phyloP scores from a whole-genome alignment of 176 grass and related monocot genomes.

The Musa itinerans region DNA sequence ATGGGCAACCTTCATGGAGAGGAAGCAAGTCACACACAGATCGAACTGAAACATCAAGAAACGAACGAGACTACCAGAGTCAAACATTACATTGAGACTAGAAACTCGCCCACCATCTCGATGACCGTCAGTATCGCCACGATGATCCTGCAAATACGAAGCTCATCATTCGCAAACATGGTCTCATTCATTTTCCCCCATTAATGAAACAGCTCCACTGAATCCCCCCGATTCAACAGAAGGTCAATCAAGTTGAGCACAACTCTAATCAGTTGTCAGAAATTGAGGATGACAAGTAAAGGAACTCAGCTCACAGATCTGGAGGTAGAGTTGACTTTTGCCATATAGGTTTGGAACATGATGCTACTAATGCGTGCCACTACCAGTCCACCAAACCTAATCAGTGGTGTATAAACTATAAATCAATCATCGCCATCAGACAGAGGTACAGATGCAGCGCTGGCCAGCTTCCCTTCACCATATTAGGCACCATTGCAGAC shows the following conservation, averaged over 20 bases:
- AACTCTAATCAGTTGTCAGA: too few species aligned
- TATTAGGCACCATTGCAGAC: too few species aligned
- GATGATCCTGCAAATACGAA: conserved; percentile 65
- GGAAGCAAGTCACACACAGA: conserved; percentile 3
- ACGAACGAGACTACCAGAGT: background rate
- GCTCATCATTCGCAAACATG: too few species aligned
- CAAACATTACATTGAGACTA: conserved; percentile 47
- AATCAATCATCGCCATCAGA: background rate
- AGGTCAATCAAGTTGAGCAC: too few species aligned
- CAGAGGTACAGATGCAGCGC: background rate
- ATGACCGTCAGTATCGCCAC: conserved; percentile 61
- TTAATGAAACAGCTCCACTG: background rate
- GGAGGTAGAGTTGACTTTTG: background rate
- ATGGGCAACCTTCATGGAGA: conserved; percentile 50
- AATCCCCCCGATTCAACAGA: background rate
- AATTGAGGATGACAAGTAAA: too few species aligned
- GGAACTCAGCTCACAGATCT: background rate
- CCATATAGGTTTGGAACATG: background rate
- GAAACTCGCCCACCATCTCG: conserved; percentile 40
- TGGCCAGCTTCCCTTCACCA: background rate
- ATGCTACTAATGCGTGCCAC: background rate
- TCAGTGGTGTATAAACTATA: background rate
- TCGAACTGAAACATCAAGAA: background rate
- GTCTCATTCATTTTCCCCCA: conserved; percentile 7
- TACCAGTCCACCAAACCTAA: background rate